Evolutionary conservation across 208 protist genomes (phyloP), one percentile per base, ranked within the genome.

Genomic region (Porcisia deanei): DNA sequence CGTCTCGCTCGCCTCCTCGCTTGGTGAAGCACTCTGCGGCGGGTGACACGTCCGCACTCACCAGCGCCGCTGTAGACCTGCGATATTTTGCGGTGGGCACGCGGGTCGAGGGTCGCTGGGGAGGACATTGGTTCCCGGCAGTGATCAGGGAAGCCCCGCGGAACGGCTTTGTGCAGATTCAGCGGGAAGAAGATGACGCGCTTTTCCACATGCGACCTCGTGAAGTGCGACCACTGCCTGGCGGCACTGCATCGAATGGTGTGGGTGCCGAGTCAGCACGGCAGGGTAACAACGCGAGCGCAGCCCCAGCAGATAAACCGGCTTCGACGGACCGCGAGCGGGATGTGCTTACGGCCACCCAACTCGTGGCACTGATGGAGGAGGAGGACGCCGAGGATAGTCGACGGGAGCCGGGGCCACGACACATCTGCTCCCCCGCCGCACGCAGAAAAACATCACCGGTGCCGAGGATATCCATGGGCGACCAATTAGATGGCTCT

Each of bases 101-200:
- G 54, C 70, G 60, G 1, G 89, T 95, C 53, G 83, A 93, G 75
- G 87, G 68, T 6, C 81, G 80, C 2, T 90, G 85, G 89, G 91
- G 87, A 10, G 59, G 82, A 34, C 68, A 75, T 41, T 95, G 91
- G 89, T 91, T 82, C 74, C 75, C 77, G 0, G 91, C 88, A 8
- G 71, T 75, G 20, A 76, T 92, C 3, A 81, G 68, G 2, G 84
- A 85, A 55, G 78, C 80, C 3, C 85, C 87, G 64, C 74, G 80
- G 5, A 81, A 86, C 73, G 87, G 87, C 37, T 93, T 88, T 68
- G 88, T 93, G 75, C 87, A 91, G 72, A 81, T 95, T 71, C 71
- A 82, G 39, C 91, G 88, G 88, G 79, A 81, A 20, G 85, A 88
- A 45, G 88, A 95, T 71, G 83, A 60, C 20, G 88, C 88, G 10